Base-by-base conservation (phyloP, 2,329 filamentous ascomycete species). In the Penicillium sp. region DNA sequence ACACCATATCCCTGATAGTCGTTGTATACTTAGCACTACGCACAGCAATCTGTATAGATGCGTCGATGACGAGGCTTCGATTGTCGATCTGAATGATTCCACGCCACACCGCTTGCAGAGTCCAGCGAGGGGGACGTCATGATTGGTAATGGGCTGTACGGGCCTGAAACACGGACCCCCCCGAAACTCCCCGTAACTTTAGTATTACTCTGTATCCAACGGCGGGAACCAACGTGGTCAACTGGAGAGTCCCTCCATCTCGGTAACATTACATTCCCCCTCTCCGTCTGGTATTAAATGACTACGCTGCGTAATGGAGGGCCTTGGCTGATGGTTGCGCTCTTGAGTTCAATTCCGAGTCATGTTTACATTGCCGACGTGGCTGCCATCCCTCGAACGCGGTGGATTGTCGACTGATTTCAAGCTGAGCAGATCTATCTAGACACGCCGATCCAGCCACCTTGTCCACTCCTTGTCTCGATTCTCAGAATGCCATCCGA, bases 81-180 rank as follows among this genome's bases (percentile, higher is more conserved):
- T 57, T 2, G 62, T 39, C 54, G 58, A 60, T 63, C 58, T 47
- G 28, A 22, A 61, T 59, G 57, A 65, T 65, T 59, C 59, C 63
- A 63, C 65, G 60, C 59, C 60, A 63, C 65, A 67, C 64, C 65
- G 65, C 65, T 67, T 63, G 64, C 63, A 62, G 59, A 39, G 35
- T 54, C 52, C 39, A 54, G 25, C 43, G 15, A 35, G 14, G 43
- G 57, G 58, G 38, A 64, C 63, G 63, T 67, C 63, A 67, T 65
- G 54, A 65, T 65, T 49, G 38, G 58, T 62, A 62, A 54, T 56
- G 17, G 41, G 50, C 15, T n/a, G 50, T 60, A 59, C 47, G 39
- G 50, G 54, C 57, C 53, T 63, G 62, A 64, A 64, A 62, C 63
- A 56, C 52, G 39, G 35, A 4, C 20, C 20, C 31, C 45, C 20